Conservation (phyloP, 2,329 filamentous ascomycete genomes). For the Hyphodiscus sp. region DNA sequence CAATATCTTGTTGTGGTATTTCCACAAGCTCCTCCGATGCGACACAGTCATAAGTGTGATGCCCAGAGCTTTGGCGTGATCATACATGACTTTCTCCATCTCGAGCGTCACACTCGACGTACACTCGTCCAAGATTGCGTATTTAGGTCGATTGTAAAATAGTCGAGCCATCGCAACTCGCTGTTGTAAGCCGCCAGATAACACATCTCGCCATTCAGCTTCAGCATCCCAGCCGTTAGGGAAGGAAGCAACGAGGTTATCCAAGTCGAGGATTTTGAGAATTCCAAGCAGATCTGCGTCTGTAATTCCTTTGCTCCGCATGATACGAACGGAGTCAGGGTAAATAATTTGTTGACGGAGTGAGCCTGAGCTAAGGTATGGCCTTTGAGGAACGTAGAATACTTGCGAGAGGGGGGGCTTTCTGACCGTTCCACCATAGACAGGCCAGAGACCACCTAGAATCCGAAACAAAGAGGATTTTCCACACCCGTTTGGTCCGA, state of each 20-base stretch:
- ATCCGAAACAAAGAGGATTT: conserved; percentile 97
- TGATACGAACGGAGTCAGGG: conserved; percentile 80
- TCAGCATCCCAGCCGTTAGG: conserved; percentile 82
- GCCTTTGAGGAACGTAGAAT: conserved; percentile 96
- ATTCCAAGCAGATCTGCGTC: conserved; percentile 75
- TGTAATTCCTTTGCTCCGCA: conserved; percentile 76
- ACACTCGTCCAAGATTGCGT: conserved; percentile 95
- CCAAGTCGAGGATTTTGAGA: conserved; percentile 73
- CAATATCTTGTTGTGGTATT: conserved; percentile 89
- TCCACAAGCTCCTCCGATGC: conserved; percentile 87
- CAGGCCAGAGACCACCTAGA: conserved; percentile 91
- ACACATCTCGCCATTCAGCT: conserved; percentile 92
- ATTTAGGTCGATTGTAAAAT: conserved; percentile 88
- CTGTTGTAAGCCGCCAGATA: conserved; percentile 90
- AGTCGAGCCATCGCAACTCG: conserved; percentile 92
- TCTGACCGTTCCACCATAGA: conserved; percentile 88
- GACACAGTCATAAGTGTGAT: conserved; percentile 97
- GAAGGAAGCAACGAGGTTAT: conserved; percentile 71
- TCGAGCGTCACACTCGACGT: conserved; percentile 93
- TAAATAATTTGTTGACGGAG: conserved; percentile 98
- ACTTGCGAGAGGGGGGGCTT: conserved; percentile 91
- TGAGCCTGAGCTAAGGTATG: conserved; percentile 84
- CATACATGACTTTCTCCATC: conserved; percentile 94
- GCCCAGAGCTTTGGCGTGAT: conserved; percentile 82
- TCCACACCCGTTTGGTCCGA: conserved; percentile 94